These are phyloP conservation scores for Rhizopogon rudus DNA, from an alignment of 768 basidiomycete species.

Conservation along the genomic window DNA sequence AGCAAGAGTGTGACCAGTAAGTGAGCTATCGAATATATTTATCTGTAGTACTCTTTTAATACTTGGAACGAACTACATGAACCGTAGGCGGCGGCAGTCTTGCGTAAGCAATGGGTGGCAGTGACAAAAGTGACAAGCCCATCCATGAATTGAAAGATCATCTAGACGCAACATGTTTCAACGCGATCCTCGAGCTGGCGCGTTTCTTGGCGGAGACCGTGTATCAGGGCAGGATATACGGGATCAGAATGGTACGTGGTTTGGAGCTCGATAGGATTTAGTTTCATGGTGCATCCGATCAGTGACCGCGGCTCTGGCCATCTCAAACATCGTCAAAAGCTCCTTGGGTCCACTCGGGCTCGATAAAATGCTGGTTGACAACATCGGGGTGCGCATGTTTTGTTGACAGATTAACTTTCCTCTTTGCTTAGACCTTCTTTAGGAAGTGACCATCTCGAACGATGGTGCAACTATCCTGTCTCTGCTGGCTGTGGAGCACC, in stretches of 20 bases:
- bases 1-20: too few species aligned
- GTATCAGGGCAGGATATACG: conserved; percentile 94
- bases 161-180: conserved; percentile 58
- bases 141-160: neutral
- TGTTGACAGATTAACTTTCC: neutral
- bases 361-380: conserved; percentile 97
- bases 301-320: conserved; percentile 95
- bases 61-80: too few species aligned
- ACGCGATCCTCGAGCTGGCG: conserved; percentile 88
- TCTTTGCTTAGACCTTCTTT: conserved; percentile 12
- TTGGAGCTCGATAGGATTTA: neutral
- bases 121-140: neutral
- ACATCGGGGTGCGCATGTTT: conserved; percentile 76
- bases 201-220: conserved; percentile 91
- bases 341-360: conserved; percentile 92
- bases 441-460: conserved; percentile 99
- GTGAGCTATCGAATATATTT: too few species aligned
- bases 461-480: conserved; percentile 99
- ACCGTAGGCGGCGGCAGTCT: neutral
- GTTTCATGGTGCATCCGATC: conserved; percentile 10
- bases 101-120: neutral
- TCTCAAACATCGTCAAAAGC: conserved; percentile 97
- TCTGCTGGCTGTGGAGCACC: conserved; percentile 90
- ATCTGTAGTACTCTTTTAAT: too few species aligned
- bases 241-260: conserved; percentile 82